Percentiles rank a stretch among this genome's conserved stretches.
phyloP scores from a whole-genome alignment of 2,329 filamentous ascomycete genomes.

The Cladophialophora psammophila region DNA sequence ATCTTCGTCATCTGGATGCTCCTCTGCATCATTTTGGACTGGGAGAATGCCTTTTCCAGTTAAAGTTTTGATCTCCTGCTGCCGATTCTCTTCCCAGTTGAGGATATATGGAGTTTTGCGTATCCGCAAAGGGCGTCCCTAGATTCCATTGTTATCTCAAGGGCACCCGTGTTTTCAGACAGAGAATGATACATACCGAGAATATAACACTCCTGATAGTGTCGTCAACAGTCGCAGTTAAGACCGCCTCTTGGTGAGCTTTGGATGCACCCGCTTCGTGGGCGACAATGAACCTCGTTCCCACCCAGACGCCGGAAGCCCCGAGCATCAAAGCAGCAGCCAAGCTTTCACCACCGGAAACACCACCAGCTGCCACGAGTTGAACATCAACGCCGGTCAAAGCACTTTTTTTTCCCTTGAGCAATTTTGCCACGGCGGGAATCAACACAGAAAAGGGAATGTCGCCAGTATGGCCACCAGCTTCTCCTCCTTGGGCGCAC shows the following conservation, averaged over 20 bases:
- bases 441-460: constrained; percentile 77
- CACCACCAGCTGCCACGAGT: constrained; percentile 81
- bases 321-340: constrained; percentile 80
- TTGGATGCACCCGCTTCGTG: constrained; percentile 66
- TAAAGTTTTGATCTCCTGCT: constrained; percentile 79
- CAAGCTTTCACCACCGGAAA: constrained; percentile 74
- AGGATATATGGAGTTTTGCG: constrained; percentile 77
- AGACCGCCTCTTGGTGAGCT: constrained; percentile 56
- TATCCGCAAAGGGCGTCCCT: constrained; percentile 72
- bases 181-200: constrained; percentile 55
- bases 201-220: constrained; percentile 78
- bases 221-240: constrained; percentile 72
- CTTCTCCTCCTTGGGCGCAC: constrained; percentile 26
- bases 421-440: constrained; percentile 79
- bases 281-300: constrained; percentile 80
- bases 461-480: constrained; percentile 79
- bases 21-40: constrained; percentile 85
- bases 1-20: constrained; percentile 73
- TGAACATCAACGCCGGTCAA: constrained; percentile 70
- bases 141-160: too few relatives aligned
- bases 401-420: constrained; percentile 67
- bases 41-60: constrained; percentile 81
- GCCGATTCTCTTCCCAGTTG: constrained; percentile 72
- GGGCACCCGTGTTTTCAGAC: not conserved
- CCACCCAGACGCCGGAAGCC: constrained; percentile 81